Conservation (phyloP, 1,284 basidiomycete genomes). For the Thelephora terrestris region DNA sequence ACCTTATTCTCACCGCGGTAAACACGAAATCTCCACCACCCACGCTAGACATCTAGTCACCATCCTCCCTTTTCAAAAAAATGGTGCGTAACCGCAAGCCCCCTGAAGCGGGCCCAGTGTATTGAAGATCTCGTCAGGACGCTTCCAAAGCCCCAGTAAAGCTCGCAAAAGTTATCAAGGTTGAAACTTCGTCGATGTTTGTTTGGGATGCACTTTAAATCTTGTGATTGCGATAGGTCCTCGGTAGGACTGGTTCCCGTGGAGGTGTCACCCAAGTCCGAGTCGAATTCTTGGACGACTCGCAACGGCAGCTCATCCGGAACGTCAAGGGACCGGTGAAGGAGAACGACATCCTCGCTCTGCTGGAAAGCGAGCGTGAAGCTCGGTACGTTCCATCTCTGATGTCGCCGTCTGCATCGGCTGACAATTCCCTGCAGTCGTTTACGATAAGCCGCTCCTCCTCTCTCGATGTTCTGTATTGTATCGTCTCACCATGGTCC, state of each 20-base stretch:
- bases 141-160: slow-evolving; percentile 87
- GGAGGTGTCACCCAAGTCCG: slow-evolving; percentile 99
- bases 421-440: not conserved
- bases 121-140: slow-evolving; percentile 35
- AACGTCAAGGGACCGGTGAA: slow-evolving; percentile 99
- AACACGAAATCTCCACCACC: not conserved
- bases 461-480: not conserved
- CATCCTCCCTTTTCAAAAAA: not conserved
- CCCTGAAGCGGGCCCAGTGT: too few relatives aligned
- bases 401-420: too few relatives aligned
- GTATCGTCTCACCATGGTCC: not conserved
- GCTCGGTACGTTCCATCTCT: slow-evolving; percentile 70
- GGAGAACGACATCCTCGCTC: slow-evolving; percentile 93
- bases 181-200: slow-evolving; percentile 22
- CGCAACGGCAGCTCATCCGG: slow-evolving; percentile 92
- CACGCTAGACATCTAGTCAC: not conserved
- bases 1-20: not conserved
- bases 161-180: slow-evolving; percentile 95
- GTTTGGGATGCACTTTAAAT: slow-evolving; percentile 5
- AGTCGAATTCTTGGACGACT: slow-evolving; percentile 99
- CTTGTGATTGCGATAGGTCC: slow-evolving; percentile 48
- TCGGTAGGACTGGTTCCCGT: slow-evolving; percentile 97
- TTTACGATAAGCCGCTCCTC: not conserved
- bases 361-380: slow-evolving; percentile 99
- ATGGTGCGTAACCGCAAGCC: not conserved